These are phyloP conservation scores for Plantago rigida DNA, from an alignment of 305 asterid genomes.

Conservation along the genomic window DNA sequence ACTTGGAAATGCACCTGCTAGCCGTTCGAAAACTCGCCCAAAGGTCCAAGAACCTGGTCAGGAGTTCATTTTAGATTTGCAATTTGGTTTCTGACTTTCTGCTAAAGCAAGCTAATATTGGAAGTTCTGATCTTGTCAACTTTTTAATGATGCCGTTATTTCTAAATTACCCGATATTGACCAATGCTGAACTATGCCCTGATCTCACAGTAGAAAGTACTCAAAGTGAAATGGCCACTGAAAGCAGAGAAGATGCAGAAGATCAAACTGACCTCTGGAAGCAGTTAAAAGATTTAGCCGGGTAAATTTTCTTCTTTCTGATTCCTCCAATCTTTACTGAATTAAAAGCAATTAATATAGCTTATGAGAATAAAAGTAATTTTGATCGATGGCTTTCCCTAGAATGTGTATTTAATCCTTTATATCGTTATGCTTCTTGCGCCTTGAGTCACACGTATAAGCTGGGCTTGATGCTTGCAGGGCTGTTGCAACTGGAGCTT, in stretches of 20 bases:
- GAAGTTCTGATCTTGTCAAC: background rate
- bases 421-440: background rate
- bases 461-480: constrained; percentile 36
- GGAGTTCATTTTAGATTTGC: constrained; percentile 2
- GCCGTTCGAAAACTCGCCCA: constrained; percentile 52
- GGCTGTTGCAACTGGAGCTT: constrained; percentile 66
- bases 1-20: constrained; percentile 47
- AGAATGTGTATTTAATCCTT: too few species aligned
- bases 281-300: constrained; percentile 67
- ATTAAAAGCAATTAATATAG: background rate
- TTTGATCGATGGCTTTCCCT: background rate
- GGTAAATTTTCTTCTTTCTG: constrained; percentile 43
- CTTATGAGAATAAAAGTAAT: background rate
- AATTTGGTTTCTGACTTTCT: too few species aligned
- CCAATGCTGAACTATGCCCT: constrained; percentile 16
- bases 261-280: constrained; percentile 62
- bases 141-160: background rate
- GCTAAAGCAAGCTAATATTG: too few species aligned
- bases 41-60: constrained; percentile 62
- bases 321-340: background rate
- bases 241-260: constrained; percentile 43
- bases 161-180: too few species aligned
- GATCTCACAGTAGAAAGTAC: constrained; percentile 44
- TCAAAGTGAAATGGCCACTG: constrained; percentile 39
- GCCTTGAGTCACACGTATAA: background rate